A percentile compares a stretch with the other conserved stretches of the same genome.
Conservation (phyloP, 2,329 filamentous ascomycete species). For the Fusarium sp. region DNA sequence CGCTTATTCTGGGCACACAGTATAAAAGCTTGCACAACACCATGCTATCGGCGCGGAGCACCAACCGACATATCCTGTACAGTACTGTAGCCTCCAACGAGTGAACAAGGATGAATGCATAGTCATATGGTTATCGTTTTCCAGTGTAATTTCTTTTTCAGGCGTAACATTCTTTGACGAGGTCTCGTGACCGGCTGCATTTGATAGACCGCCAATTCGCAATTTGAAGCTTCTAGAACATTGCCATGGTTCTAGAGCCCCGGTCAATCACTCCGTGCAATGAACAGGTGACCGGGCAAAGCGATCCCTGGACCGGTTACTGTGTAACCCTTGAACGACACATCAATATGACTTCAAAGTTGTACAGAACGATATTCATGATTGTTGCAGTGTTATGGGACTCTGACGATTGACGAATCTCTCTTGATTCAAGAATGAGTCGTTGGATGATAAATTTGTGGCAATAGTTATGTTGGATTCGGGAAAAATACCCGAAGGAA, state of each 20-base stretch:
- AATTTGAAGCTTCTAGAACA: slow-evolving; percentile 35
- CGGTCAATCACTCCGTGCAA: not conserved
- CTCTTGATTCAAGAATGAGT: not conserved
- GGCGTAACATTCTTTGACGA: not conserved
- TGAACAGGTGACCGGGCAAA: slow-evolving; percentile 22
- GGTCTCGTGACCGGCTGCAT: slow-evolving; percentile 7
- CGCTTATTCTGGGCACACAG: slow-evolving; percentile 16
- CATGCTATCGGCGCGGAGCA: slow-evolving; percentile 9
- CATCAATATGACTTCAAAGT: slow-evolving; percentile 2
- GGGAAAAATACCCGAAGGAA: slow-evolving; percentile 17
- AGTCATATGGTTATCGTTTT: not conserved
- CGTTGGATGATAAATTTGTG: slow-evolving; percentile 14
- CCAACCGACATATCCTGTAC: slow-evolving; percentile 3
- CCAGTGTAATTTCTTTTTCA: not conserved
- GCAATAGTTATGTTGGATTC: not conserved
- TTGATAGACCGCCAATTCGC: slow-evolving; percentile 26
- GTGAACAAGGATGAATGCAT: not conserved
- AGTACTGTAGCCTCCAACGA: not conserved
- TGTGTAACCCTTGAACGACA: slow-evolving; percentile 5
- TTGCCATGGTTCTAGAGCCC: slow-evolving; percentile 26
- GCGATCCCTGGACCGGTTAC: not conserved
- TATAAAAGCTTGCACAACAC: slow-evolving; percentile 13
- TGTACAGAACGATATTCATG: not conserved
- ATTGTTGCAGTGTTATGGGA: not conserved
- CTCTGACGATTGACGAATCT: not conserved